Base-by-base conservation (phyloP, 2,329 filamentous ascomycete species). In the Xylariaceae sp. region DNA sequence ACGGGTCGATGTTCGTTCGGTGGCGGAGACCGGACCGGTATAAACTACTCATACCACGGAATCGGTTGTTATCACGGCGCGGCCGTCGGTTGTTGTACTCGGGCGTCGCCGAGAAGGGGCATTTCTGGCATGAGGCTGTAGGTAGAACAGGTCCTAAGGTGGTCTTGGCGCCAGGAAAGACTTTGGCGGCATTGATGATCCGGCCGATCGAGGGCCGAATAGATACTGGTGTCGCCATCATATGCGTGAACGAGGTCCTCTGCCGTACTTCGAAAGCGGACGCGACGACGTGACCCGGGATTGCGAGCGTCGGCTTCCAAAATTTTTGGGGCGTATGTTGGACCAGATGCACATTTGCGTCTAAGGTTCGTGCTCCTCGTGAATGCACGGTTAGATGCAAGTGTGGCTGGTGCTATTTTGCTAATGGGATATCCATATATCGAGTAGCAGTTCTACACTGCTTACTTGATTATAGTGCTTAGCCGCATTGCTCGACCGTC, bases 21-120 rank as follows among this genome's bases (percentile, higher is more conserved):
- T 88, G 85, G 55, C 86, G 84, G 4, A 86, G 85, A 0, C 92
- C 92, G 1, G 89, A 91, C 53, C 88, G 82, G 66, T 89, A 87
- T 59, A 96, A 81, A 23, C 87, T 88, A 58, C 91, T 96, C 55
- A 96, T 84, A 50, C 92, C 93, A 62, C 94, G 88, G 62, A 84
- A 78, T 65, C 82, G 86, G 79, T 90, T 97, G 76, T 84, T 85
- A 77, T 97, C 92, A 71, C 85, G 84, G 62, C 74, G 71, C 68
- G 76, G 64, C 51, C 67, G 65, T 45, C 72, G 68, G 59, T 65
- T 67, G 51, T 61, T 63, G 49, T 66, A 68, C 35, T 69, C 59
- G 8, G 69, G 57, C 0, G 71, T 72, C 18, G 72, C 69, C 10
- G 73, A 74, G 66, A 74, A 74, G 58, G 64, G 56, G 59, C 68